Evolutionary conservation across 2,329 filamentous ascomycete species (phyloP).

Genomic region (Cladobotryum mycophilum): DNA sequence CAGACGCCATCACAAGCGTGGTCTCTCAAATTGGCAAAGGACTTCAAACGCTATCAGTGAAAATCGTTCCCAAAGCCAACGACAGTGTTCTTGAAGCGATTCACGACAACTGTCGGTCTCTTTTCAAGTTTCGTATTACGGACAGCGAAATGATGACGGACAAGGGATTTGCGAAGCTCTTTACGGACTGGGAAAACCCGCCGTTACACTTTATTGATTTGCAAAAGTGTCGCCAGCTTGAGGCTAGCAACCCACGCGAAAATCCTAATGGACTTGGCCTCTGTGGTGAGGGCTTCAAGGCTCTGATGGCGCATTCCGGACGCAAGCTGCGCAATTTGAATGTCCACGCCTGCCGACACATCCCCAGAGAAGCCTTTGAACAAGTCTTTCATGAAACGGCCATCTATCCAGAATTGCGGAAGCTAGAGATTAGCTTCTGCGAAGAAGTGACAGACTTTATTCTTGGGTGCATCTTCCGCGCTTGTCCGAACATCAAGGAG

Average conservation of each 20-base stretch:
- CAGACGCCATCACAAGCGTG: slow-evolving; percentile 53
- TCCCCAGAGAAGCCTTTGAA: slow-evolving; percentile 65
- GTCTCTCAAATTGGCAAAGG: slow-evolving; percentile 56
- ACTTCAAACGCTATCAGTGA: slow-evolving; percentile 73
- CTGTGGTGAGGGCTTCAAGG: slow-evolving; percentile 67
- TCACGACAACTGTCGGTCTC: slow-evolving; percentile 58
- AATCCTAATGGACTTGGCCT: slow-evolving; percentile 64
- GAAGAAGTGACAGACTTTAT: slow-evolving; percentile 60
- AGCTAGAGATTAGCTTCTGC: slow-evolving; percentile 74
- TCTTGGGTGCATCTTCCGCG: slow-evolving; percentile 56
- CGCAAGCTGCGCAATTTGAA: slow-evolving; percentile 59
- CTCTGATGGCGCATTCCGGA: slow-evolving; percentile 80
- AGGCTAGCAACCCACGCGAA: slow-evolving; percentile 61
- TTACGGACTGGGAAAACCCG: slow-evolving; percentile 69
- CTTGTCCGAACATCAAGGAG: slow-evolving; percentile 54
- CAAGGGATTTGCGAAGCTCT: slow-evolving; percentile 63
- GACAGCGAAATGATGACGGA: slow-evolving; percentile 74
- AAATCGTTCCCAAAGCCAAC: slow-evolving; percentile 59
- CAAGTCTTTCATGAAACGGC: slow-evolving; percentile 60
- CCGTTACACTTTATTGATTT: slow-evolving; percentile 67
- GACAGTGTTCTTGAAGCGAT: slow-evolving; percentile 66
- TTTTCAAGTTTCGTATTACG: slow-evolving; percentile 75
- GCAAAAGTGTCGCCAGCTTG: slow-evolving; percentile 69
- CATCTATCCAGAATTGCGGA: slow-evolving; percentile 59
- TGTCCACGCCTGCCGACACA: slow-evolving; percentile 79